Evolutionary conservation across 1,284 basidiomycete genomes (phyloP).

Genomic region (Mycosarcoma mackinlayi): DNA sequence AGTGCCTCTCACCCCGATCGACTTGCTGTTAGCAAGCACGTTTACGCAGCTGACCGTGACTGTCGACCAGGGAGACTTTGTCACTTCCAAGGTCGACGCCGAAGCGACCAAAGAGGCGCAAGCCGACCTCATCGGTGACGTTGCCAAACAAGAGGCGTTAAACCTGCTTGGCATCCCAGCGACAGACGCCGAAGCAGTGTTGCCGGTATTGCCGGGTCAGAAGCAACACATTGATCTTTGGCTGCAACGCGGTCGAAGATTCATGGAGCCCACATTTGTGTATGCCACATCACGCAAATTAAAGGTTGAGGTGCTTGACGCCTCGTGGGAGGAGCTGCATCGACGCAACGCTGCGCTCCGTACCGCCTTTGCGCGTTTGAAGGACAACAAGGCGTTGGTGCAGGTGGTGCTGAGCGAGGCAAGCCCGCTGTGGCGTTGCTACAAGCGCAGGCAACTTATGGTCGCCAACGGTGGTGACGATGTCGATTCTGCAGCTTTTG

Average conservation of each 20-base stretch:
- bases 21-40: conserved; percentile 9
- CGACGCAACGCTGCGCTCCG: conserved; percentile 15
- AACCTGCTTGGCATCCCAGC: background rate
- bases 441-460: background rate
- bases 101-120: background rate
- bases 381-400: conserved; percentile 1
- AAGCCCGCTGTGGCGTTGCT: background rate
- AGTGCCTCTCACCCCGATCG: conserved; percentile 11
- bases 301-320: background rate
- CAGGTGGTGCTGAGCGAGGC: conserved; percentile 15
- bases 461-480: conserved; percentile 6
- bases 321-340: conserved; percentile 17
- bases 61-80: background rate
- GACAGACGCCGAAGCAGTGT: conserved; percentile 2
- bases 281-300: conserved; percentile 6
- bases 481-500: conserved; percentile 12
- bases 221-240: conserved; percentile 18
- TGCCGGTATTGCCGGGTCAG: conserved; percentile 16
- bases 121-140: background rate
- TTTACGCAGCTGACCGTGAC: conserved; percentile 7
- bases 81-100: background rate
- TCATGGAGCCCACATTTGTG: conserved; percentile 19
- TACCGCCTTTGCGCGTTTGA: conserved; percentile 15
- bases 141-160: background rate
- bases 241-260: conserved; percentile 19